Conservation (phyloP, 2,329 filamentous ascomycete genomes). For the Colletotrichum magnum region DNA sequence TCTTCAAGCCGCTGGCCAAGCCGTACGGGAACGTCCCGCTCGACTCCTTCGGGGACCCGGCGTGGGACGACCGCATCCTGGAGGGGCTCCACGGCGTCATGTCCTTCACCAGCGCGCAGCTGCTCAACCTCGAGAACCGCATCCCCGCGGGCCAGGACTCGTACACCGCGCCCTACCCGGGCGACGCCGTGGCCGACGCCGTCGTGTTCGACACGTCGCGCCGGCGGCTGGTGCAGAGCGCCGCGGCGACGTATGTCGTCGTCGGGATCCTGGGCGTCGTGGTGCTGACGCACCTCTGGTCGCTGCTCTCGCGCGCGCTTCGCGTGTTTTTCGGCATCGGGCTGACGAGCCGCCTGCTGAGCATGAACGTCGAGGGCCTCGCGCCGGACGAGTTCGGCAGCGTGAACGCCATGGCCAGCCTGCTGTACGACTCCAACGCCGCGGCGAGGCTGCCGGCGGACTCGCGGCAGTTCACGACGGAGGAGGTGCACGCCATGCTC, state of each 20-base stretch:
- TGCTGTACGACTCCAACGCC: conserved; percentile 15
- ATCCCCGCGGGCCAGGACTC: background rate
- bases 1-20: conserved; percentile 3
- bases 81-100: conserved; percentile 1
- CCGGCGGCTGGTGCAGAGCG: conserved; percentile 20
- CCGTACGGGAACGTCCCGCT: conserved; percentile 5
- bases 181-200: background rate
- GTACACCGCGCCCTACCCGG: background rate
- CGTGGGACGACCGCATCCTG: background rate
- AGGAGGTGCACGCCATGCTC: conserved; percentile 7
- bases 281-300: background rate
- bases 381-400: conserved; percentile 16
- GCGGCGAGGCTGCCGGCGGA: background rate
- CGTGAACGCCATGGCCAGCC: background rate
- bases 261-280: conserved; percentile 8
- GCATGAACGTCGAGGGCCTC: conserved; percentile 22
- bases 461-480: background rate
- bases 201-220: background rate
- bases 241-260: conserved; percentile 2
- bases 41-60: conserved; percentile 12
- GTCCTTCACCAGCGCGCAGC: conserved; percentile 11
- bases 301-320: background rate
- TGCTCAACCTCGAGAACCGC: conserved; percentile 22
- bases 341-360: background rate
- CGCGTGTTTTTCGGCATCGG: background rate